A percentile compares a stretch with the other conserved stretches of the same genome.
These are phyloP conservation scores for Epichloe festucae DNA, from an alignment of 2,329 filamentous ascomycete genomes.

Conservation along the genomic window DNA sequence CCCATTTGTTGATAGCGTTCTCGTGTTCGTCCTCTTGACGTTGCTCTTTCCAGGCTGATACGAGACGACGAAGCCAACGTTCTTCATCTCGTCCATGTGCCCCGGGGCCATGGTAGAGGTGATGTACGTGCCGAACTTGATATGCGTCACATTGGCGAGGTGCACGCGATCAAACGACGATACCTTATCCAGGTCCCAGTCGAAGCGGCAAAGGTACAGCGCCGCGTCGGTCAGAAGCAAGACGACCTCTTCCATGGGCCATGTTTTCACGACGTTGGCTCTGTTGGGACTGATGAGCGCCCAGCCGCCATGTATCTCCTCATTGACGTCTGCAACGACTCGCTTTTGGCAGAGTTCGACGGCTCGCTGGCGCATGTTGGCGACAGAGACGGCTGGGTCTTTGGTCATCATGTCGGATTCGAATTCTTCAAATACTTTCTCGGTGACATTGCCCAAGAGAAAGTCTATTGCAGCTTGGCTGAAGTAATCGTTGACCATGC, in stretches of 20 bases:
- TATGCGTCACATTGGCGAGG: constrained; percentile 55
- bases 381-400: constrained; percentile 79
- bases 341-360: constrained; percentile 82
- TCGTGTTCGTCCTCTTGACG: constrained; percentile 69
- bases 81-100: constrained; percentile 65
- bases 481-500: constrained; percentile 97
- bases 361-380: constrained; percentile 72
- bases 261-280: constrained; percentile 53
- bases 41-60: constrained; percentile 63
- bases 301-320: constrained; percentile 84
- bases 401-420: constrained; percentile 86
- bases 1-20: constrained; percentile 52
- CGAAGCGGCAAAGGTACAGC: constrained; percentile 79
- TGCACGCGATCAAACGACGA: constrained; percentile 80
- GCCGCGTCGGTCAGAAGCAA: constrained; percentile 75
- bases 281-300: constrained; percentile 66
- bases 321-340: constrained; percentile 68
- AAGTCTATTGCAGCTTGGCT: constrained; percentile 93
- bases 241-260: constrained; percentile 79
- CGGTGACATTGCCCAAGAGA: constrained; percentile 75
- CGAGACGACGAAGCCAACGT: constrained; percentile 70
- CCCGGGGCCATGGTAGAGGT: constrained; percentile 70
- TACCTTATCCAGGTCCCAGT: constrained; percentile 93
- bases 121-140: constrained; percentile 78
- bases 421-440: constrained; percentile 83